Conservation (phyloP, 306 rosid species). For the Trifolium subterraneum region DNA sequence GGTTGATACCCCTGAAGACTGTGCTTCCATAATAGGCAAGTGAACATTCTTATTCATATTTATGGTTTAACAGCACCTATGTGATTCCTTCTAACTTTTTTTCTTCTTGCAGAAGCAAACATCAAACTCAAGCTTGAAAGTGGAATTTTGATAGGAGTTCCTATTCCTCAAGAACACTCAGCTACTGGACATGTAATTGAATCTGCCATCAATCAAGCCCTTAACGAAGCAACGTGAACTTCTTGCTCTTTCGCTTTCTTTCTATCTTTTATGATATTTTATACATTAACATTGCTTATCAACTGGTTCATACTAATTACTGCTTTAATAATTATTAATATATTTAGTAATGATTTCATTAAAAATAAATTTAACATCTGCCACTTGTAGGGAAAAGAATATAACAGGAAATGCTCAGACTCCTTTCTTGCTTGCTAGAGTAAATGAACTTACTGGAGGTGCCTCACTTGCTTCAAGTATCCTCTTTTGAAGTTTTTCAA, state of each 20-base stretch:
- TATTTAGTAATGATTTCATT: slow-evolving; percentile 5
- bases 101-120: slow-evolving; percentile 64
- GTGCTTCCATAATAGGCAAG: slow-evolving; percentile 80
- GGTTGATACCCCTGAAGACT: slow-evolving; percentile 78
- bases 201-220: slow-evolving; percentile 76
- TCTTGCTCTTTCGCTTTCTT: slow-evolving; percentile 10
- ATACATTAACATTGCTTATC: slow-evolving; percentile 9
- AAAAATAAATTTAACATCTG: slow-evolving; percentile 1
- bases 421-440: slow-evolving; percentile 84
- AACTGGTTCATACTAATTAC: slow-evolving; percentile 27
- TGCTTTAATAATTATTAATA: slow-evolving; percentile 9
- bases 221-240: slow-evolving; percentile 74
- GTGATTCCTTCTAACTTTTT: slow-evolving; percentile 7
- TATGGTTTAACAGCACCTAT: slow-evolving; percentile 11
- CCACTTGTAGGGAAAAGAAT: slow-evolving; percentile 64
- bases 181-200: slow-evolving; percentile 81
- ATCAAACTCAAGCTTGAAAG: slow-evolving; percentile 69
- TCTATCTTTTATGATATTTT: slow-evolving; percentile 31
- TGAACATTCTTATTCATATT: slow-evolving; percentile 21
- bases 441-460: slow-evolving; percentile 83
- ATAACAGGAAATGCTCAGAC: slow-evolving; percentile 82
- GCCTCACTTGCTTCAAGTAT: slow-evolving; percentile 91
- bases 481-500: slow-evolving; percentile 45
- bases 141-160: slow-evolving; percentile 85
- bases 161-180: slow-evolving; percentile 80